Evolutionary conservation across 495 filamentous ascomycete species (phyloP), one percentile per base, ranked within the genome.

Genomic region (Trichoderma virens): DNA sequence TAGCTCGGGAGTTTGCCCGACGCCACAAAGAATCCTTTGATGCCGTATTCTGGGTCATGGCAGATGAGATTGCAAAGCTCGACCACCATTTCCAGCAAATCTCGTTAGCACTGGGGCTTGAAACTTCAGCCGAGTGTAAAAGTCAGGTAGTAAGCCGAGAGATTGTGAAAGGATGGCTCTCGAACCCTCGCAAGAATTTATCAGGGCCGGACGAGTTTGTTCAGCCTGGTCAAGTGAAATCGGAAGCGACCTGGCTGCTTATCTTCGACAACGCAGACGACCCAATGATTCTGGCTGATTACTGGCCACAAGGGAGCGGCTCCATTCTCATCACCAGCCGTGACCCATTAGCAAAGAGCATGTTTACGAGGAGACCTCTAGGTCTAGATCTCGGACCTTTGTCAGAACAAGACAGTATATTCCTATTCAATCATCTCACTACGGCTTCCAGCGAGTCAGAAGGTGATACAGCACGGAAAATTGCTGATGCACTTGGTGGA

Each of bases 201-300:
- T 27, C 47, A 61, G 60, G 14, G 30, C 23, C 65, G 11, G 61
- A 70, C 64, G 63, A 68, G 14, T 34, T 51, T 34, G n/a, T 47
- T 27, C 41, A 61, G 20, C 61, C 47, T 64, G 70, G 5, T 6
- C 35, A 39, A 39, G 16, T 14, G 9, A 14, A 59, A 56, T 11
- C 20, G 9, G 7, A 56, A 56, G 70, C 72, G 27, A 67, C 63
- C 3, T 79, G 76, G 75, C 65, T 79, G 5, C 56, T 79, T 7
- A 69, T 79, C 30, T 75, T 76, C 56, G 76, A 79, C 67, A 74
- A 75, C 38, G 74, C 70, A 18, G 72, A 75, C 63, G 62, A 74
- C 38, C 70, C 66, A 11, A 66, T 66, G 45, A 66, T 74, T 23
- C 63, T 79, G 7, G 63, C 60, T 16, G 71, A 78, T 59, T 76